These are phyloP conservation scores for Tremella fuciformis DNA, from an alignment of 768 basidiomycete species.

Conservation along the genomic window DNA sequence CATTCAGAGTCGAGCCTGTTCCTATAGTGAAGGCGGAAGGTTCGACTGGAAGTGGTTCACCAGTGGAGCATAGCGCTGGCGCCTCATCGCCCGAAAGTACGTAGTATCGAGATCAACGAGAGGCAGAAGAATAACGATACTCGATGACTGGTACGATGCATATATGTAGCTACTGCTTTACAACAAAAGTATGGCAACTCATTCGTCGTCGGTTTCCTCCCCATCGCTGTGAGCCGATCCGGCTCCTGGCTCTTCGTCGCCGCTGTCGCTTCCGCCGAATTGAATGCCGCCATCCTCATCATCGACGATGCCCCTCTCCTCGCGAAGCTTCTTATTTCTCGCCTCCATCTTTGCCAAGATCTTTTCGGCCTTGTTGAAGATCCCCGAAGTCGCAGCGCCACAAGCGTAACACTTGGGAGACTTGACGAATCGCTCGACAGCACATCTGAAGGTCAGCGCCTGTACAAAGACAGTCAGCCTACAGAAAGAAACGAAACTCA, in stretches of 20 bases:
- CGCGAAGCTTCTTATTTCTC: constrained; percentile 59
- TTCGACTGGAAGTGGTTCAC: no score
- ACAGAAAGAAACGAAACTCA: constrained; percentile 41
- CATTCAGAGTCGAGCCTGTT: no score
- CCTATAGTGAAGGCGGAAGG: no score
- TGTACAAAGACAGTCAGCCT: background rate
- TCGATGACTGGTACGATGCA: no score
- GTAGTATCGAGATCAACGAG: no score
- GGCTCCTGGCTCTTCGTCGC: constrained; percentile 52
- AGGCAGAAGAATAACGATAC: no score
- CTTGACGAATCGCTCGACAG: constrained; percentile 88
- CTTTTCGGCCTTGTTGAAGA: constrained; percentile 91
- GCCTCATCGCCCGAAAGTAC: no score
- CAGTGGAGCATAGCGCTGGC: no score
- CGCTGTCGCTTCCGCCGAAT: constrained; percentile 38
- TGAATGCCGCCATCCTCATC: constrained; percentile 40
- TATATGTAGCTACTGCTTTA: no score
- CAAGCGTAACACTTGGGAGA: constrained; percentile 90
- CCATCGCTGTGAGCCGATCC: no score
- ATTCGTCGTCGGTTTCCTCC: no score
- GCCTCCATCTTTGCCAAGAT: constrained; percentile 82
- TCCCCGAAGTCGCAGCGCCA: constrained; percentile 85
- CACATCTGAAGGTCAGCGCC: constrained; percentile 58
- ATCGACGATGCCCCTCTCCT: constrained; percentile 54
- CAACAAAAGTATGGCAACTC: no score